Conservation (phyloP, 345 rosid genomes). For the Zanthoxylum bungeanum region DNA sequence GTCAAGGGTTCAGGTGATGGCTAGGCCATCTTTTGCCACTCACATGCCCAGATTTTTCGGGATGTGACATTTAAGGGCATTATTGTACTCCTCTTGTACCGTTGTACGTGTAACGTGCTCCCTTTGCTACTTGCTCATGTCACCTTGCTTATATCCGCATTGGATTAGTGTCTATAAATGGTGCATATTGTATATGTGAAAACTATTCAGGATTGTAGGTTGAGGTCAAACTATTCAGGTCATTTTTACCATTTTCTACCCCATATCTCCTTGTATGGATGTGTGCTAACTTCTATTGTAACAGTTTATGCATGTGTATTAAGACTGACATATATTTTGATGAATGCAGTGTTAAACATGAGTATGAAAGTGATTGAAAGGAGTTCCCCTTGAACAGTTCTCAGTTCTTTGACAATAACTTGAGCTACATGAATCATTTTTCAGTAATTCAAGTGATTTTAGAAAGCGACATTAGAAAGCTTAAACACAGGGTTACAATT, state of each 20-base stretch:
- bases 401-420: too few relatives aligned
- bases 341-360: slow-evolving; percentile 68
- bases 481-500: too few relatives aligned
- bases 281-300: slow-evolving; percentile 4
- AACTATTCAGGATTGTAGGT: slow-evolving; percentile 68
- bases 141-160: not conserved
- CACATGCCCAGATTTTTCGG: too few relatives aligned
- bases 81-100: not conserved
- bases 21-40: too few relatives aligned
- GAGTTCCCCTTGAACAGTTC: too few relatives aligned
- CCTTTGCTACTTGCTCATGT: not conserved
- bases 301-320: not conserved
- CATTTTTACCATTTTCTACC: not conserved
- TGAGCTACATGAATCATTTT: too few relatives aligned
- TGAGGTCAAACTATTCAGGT: slow-evolving; percentile 95
- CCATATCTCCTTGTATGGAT: not conserved
- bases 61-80: too few relatives aligned
- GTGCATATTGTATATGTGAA: not conserved
- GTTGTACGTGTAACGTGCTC: not conserved
- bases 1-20: too few relatives aligned
- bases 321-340: slow-evolving; percentile 15
- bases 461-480: too few relatives aligned
- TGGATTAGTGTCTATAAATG: not conserved
- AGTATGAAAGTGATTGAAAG: slow-evolving; percentile 64
- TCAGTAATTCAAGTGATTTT: too few relatives aligned